Base-by-base conservation (phyloP, 2,329 filamentous ascomycete species). In the Gaeumannomyces tritici region DNA sequence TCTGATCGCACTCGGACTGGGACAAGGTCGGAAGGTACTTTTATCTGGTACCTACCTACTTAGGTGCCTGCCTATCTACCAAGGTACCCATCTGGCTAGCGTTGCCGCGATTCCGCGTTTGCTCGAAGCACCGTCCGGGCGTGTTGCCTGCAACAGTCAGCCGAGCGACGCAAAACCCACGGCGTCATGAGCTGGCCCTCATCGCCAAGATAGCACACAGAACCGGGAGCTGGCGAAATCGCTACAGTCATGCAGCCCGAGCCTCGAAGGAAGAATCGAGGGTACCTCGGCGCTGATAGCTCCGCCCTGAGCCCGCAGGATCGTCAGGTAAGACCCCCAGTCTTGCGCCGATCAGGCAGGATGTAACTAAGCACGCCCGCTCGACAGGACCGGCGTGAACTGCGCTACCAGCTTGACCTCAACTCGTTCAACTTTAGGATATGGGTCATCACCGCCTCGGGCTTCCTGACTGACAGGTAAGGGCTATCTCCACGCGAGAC, bases 371-470 rank as follows among this genome's bases (percentile, higher is more conserved):
- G 18, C 31, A 12, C 33, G 56, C 13, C 33, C 21, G 24, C 5
- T 60, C 29, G 18, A 57, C 66, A 82, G 79, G 80, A 82, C 69
- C 79, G 80, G 60, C 74, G 76, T 62, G 80, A 82, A 66, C 67
- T 83, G 47, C 77, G 80, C 63, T 82, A 81, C 67, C 80, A 82
- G 67, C 75, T 83, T 47, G 80, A 83, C 64, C 72, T 83, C 24
- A 83, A 83, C 67, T 78, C 78, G 1, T 83, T 80, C 80, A 83
- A 82, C 67, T 69, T 82, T 60, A 75, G 80, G 55, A 82, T 82
- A 56, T 82, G 80, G 80, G 79, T 77, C 3, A 80, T 83, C 33
- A 79, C 80, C n/a, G 80, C 80, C 57, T 82, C 80, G 0, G 80
- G 80, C 11, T 83, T 82, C 64, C 72, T 83, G 27, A 82, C 80